A percentile compares a stretch with the other conserved stretches of the same genome.
Evolutionary conservation across 2,329 filamentous ascomycete genomes (phyloP).

Genomic region (Cephalotrichum gorgonifer): DNA sequence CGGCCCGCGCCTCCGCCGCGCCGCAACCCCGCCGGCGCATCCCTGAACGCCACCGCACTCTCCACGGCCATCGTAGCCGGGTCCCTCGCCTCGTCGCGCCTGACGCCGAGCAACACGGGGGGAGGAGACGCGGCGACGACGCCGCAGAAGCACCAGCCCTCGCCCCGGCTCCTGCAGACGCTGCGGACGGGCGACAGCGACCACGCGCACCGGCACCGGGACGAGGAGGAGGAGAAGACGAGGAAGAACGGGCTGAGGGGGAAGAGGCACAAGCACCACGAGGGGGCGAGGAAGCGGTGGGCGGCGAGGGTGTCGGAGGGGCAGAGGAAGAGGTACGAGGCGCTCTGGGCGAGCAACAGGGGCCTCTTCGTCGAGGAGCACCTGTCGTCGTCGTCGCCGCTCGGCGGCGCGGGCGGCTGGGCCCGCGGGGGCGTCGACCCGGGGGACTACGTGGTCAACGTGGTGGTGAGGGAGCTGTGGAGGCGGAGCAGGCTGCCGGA

Average conservation of each 20-base stretch:
- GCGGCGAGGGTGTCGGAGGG: constrained; percentile 60
- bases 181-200: constrained; percentile 31
- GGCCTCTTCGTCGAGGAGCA: constrained; percentile 38
- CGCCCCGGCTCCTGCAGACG: constrained; percentile 52
- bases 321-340: constrained; percentile 74
- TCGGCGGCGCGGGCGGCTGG: neutral
- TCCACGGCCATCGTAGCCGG: constrained; percentile 68
- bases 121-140: constrained; percentile 19
- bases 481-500: constrained; percentile 54
- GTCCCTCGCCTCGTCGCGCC: constrained; percentile 56
- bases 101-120: constrained; percentile 28
- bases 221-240: constrained; percentile 8
- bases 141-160: constrained; percentile 20
- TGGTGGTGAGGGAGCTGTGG: constrained; percentile 71
- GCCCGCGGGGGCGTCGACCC: constrained; percentile 12
- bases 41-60: constrained; percentile 53
- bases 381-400: neutral
- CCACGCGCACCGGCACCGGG: constrained; percentile 14
- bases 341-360: constrained; percentile 74
- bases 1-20: constrained; percentile 8
- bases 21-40: constrained; percentile 5
- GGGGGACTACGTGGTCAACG: constrained; percentile 48
- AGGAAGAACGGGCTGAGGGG: constrained; percentile 39
- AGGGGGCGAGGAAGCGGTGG: constrained; percentile 67
- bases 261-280: constrained; percentile 62